Evolutionary conservation across 1,139 yeast genomes (phyloP).

Genomic region (Zygoascus meyerae): DNA sequence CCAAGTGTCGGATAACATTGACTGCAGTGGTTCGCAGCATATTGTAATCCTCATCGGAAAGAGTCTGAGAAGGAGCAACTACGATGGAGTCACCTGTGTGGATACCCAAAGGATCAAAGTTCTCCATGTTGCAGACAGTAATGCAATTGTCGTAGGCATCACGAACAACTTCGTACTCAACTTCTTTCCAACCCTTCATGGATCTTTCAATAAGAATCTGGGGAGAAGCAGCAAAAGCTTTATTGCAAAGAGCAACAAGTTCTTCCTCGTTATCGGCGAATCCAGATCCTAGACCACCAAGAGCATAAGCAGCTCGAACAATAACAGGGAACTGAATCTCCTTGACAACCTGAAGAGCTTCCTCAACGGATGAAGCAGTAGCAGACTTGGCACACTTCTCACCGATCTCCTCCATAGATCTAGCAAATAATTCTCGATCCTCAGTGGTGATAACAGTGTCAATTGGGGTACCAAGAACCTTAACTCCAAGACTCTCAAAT

Average conservation of each 20-base stretch:
- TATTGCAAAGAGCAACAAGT: conserved; percentile 75
- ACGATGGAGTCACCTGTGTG: conserved; percentile 99
- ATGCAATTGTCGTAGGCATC: conserved; percentile 97
- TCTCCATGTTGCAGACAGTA: conserved; percentile 99
- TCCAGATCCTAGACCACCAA: conserved; percentile 98
- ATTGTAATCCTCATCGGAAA: conserved; percentile 95
- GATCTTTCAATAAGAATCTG: conserved; percentile 94
- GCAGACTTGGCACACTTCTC: conserved; percentile 93
- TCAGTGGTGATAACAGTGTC: conserved; percentile 95
- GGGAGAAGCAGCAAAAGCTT: conserved; percentile 93
- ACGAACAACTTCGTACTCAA: conserved; percentile 97
- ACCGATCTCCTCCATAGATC: conserved; percentile 88
- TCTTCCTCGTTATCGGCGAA: conserved; percentile 89
- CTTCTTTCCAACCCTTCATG: conserved; percentile 99
- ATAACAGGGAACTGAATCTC: conserved; percentile 92
- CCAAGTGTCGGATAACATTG: conserved; percentile 93
- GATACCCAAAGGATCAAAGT: conserved; percentile 96
- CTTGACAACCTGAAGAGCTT: conserved; percentile 79
- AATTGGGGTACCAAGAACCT: conserved; percentile 93
- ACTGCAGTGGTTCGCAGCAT: conserved; percentile 98
- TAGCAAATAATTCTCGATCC: conserved; percentile 92
- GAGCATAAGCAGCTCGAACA: conserved; percentile 95
- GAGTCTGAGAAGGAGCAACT: conserved; percentile 97
- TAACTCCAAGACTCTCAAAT: conserved; percentile 84
- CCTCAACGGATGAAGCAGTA: conserved; percentile 72